phyloP scores from a whole-genome alignment of 805 yeast genomes.

The Candida berthetii region DNA sequence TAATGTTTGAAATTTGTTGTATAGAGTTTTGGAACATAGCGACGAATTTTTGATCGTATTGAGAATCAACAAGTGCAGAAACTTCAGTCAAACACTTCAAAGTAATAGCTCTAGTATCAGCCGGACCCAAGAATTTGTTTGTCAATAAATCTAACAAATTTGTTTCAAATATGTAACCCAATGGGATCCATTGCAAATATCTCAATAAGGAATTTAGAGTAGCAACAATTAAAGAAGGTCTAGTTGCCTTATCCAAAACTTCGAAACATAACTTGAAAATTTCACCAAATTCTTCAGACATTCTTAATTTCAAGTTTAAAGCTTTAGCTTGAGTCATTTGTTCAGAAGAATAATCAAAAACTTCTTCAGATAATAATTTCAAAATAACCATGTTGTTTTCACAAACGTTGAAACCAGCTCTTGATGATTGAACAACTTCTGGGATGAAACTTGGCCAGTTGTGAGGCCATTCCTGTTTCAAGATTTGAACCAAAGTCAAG shows the following conservation, averaged over 20 bases:
- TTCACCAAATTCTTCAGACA: conserved; percentile 88
- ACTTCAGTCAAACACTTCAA: conserved; percentile 93
- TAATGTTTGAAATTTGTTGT: conserved; percentile 57
- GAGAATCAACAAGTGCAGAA: conserved; percentile 57
- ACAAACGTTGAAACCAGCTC: conserved; percentile 86
- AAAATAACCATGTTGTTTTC: conserved; percentile 95
- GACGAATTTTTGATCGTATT: conserved; percentile 52
- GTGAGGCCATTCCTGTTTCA: conserved; percentile 98
- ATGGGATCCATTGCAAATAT: conserved; percentile 93
- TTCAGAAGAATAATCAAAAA: conserved; percentile 91
- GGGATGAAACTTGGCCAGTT: conserved; percentile 98
- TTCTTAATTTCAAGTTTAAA: conserved; percentile 68
- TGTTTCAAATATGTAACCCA: conserved; percentile 85
- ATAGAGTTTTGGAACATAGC: conserved; percentile 67
- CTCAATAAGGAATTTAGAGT: conserved; percentile 78
- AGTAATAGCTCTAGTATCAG: conserved; percentile 76
- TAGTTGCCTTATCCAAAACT: conserved; percentile 84
- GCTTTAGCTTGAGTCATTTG: conserved; percentile 97
- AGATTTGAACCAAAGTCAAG: conserved; percentile 85
- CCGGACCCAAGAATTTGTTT: conserved; percentile 68
- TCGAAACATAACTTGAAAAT: conserved; percentile 91
- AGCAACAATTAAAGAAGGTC: conserved; percentile 76
- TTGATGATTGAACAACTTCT: conserved; percentile 80
- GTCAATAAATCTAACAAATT: conserved; percentile 67
- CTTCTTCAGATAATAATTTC: conserved; percentile 87